Percentiles rank a stretch among this genome's conserved stretches.
Conservation (phyloP, 2,329 filamentous ascomycete genomes). For the Nemania sp. region DNA sequence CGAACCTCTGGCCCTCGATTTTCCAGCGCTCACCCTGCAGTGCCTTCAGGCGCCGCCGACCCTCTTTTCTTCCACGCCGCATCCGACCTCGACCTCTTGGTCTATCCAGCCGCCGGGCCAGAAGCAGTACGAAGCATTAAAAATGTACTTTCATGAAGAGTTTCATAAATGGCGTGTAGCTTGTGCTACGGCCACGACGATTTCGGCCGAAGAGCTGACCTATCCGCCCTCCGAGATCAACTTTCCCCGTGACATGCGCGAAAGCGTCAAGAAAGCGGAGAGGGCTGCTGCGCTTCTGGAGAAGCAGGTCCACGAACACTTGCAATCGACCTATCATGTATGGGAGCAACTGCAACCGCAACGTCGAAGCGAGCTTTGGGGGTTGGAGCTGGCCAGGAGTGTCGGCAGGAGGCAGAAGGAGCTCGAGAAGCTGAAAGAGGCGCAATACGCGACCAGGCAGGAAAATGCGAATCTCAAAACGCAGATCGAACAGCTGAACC, state of each 20-base stretch:
- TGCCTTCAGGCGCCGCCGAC: slow-evolving; percentile 78
- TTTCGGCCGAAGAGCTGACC: slow-evolving; percentile 54
- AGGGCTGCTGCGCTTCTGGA: slow-evolving; percentile 64
- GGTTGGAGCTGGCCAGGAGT: slow-evolving; percentile 63
- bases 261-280: slow-evolving; percentile 54
- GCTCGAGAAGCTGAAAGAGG: slow-evolving; percentile 54
- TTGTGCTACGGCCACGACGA: slow-evolving; percentile 55
- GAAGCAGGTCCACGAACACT: slow-evolving; percentile 71
- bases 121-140: slow-evolving; percentile 74
- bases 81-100: slow-evolving; percentile 79
- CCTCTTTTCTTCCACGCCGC: slow-evolving; percentile 78
- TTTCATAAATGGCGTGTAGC: slow-evolving; percentile 68
- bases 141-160: slow-evolving; percentile 67
- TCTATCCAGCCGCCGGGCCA: slow-evolving; percentile 75
- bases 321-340: slow-evolving; percentile 75
- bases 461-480: slow-evolving; percentile 60
- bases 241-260: slow-evolving; percentile 49
- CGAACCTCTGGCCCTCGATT: slow-evolving; percentile 82
- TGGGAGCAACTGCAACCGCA: slow-evolving; percentile 70
- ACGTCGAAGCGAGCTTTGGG: slow-evolving; percentile 63
- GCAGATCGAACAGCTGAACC: slow-evolving; percentile 64
- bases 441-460: slow-evolving; percentile 57
- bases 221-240: slow-evolving; percentile 51
- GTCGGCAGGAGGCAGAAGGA: slow-evolving; percentile 62
- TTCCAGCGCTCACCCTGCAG: slow-evolving; percentile 81